Percentiles rank a stretch among this genome's conserved stretches.
These are phyloP conservation scores for Calonectria pseudoreteaudii DNA, from an alignment of 2,329 filamentous ascomycete genomes.

Conservation along the genomic window DNA sequence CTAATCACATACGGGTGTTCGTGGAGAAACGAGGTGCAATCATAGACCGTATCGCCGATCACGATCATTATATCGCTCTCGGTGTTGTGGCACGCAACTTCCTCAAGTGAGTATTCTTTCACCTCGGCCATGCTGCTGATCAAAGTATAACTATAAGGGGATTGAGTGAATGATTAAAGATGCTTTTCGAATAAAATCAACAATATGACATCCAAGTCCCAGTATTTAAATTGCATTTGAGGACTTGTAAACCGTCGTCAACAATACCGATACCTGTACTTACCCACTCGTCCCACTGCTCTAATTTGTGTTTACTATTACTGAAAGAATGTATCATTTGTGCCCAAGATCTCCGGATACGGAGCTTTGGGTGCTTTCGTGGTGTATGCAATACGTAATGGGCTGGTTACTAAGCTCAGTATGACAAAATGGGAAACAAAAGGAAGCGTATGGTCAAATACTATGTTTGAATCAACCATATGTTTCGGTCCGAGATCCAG, in stretches of 20 bases:
- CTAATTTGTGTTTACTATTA: too few species aligned
- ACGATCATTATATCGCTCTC: neutral
- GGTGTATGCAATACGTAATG: neutral
- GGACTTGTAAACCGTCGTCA: neutral
- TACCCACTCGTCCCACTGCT: neutral
- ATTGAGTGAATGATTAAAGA: neutral
- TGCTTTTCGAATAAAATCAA: neutral
- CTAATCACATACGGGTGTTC: neutral
- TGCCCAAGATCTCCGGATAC: neutral
- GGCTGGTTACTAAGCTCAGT: neutral
- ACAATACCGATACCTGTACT: neutral
- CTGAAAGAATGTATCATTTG: neutral
- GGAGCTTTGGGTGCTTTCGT: neutral
- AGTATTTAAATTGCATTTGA: neutral
- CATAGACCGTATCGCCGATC: neutral
- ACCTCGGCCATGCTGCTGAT: neutral
- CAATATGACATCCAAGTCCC: neutral
- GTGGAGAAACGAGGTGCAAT: neutral
- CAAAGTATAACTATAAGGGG: neutral
- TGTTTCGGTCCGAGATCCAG: neutral
- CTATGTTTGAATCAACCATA: neutral
- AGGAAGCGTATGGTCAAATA: neutral
- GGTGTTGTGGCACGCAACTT: neutral
- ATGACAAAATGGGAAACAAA: neutral
- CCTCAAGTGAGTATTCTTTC: neutral